phyloP scores from a whole-genome alignment of 495 filamentous ascomycete genomes.

The Evernia prunastri region DNA sequence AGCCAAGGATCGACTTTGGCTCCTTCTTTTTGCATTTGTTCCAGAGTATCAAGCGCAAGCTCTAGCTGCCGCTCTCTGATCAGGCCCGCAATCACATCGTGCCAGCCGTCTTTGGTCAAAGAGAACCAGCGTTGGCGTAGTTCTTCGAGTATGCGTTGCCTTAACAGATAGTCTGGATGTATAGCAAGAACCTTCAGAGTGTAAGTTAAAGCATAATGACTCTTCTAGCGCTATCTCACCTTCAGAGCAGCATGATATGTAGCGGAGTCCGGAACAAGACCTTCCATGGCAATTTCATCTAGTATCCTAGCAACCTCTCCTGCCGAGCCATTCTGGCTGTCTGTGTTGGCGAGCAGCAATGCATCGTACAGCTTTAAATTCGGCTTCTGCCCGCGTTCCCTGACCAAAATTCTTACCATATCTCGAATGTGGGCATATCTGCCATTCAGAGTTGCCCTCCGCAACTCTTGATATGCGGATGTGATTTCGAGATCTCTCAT shows the following conservation, averaged over 20 bases:
- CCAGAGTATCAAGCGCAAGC: conserved; percentile 66
- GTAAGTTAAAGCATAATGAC: conserved; percentile 18
- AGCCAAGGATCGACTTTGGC: conserved; percentile 60
- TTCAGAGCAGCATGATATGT: conserved; percentile 68
- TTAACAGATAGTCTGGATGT: conserved; percentile 77
- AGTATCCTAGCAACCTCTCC: conserved; percentile 52
- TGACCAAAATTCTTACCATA: conserved; percentile 41
- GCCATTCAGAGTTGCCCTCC: conserved; percentile 7
- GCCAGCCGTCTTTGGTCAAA: conserved; percentile 56
- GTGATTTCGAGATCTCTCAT: conserved; percentile 8
- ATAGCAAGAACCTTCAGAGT: conserved; percentile 59
- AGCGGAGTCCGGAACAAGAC: conserved; percentile 53
- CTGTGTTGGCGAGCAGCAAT: conserved; percentile 63
- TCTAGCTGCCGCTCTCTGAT: conserved; percentile 78
- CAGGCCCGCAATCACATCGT: conserved; percentile 64
- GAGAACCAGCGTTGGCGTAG: conserved; percentile 66
- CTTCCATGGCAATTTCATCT: conserved; percentile 58
- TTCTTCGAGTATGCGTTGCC: conserved; percentile 59
- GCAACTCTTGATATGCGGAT: conserved; percentile 21
- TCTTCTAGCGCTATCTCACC: conserved; percentile 37
- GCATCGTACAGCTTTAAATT: conserved; percentile 63
- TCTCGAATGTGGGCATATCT: conserved; percentile 19
- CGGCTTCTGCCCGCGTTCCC: conserved; percentile 55
- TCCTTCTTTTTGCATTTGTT: conserved; percentile 53
- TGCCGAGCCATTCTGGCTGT: conserved; percentile 56